Percentiles rank a stretch among this genome's conserved stretches.
phyloP scores from a whole-genome alignment of 495 filamentous ascomycete species.

The Trichoderma virens region DNA sequence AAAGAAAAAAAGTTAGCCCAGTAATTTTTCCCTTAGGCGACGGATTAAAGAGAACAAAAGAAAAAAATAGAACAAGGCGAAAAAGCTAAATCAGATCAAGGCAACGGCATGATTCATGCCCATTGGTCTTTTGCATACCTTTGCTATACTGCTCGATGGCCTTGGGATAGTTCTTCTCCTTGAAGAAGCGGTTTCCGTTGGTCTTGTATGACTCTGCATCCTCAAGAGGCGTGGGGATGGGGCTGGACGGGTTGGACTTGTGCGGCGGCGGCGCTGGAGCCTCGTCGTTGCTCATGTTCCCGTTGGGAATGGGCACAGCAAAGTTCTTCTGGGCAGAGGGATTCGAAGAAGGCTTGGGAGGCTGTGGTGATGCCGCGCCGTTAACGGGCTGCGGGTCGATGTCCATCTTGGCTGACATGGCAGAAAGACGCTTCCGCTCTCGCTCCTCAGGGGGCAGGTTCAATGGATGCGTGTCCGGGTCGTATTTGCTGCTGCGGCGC shows the following conservation, averaged over 20 bases:
- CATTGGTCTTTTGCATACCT: constrained; percentile 44
- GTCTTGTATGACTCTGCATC: constrained; percentile 88
- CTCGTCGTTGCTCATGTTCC: constrained; percentile 38
- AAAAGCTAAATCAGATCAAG: too few relatives aligned
- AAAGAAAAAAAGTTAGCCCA: constrained; percentile 13
- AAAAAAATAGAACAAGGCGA: not conserved
- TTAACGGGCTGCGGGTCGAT: constrained; percentile 60
- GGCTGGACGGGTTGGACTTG: constrained; percentile 53
- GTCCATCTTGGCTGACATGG: constrained; percentile 69
- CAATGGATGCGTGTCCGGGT: constrained; percentile 69
- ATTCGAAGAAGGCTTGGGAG: constrained; percentile 19
- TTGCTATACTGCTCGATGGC: constrained; percentile 92
- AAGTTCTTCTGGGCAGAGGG: constrained; percentile 30
- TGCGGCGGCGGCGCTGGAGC: constrained; percentile 80
- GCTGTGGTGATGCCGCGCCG: constrained; percentile 32
- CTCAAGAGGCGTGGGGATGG: constrained; percentile 44
- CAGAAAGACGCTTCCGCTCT: constrained; percentile 64
- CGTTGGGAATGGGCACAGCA: constrained; percentile 42
- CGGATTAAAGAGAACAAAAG: not conserved
- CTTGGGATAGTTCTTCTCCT: constrained; percentile 74
- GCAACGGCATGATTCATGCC: not conserved
- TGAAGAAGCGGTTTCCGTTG: constrained; percentile 92
- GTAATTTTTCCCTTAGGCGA: not conserved
- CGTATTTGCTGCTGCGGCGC: constrained; percentile 44
- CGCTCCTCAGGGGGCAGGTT: constrained; percentile 69